Percentiles rank a stretch among this genome's conserved stretches.
Conservation (phyloP, 257 asterid genomes). For the Lantana camara region DNA sequence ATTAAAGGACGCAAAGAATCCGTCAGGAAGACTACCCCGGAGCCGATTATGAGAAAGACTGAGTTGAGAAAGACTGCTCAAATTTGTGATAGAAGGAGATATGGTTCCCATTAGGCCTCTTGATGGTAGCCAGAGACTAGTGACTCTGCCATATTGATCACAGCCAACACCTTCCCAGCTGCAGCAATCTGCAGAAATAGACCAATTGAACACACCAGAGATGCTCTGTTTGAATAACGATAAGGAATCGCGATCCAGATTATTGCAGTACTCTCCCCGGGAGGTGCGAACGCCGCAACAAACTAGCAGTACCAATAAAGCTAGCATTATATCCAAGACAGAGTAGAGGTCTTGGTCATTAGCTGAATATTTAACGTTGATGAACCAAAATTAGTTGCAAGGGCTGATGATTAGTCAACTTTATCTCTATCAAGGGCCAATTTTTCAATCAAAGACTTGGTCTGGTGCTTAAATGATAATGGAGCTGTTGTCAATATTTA, state of each 20-base stretch:
- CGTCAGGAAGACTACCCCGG: constrained; percentile 61
- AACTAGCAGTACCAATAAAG: constrained; percentile 19
- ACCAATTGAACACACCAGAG: constrained; percentile 59
- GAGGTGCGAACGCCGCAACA: constrained; percentile 36
- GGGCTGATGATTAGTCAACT: too few relatives aligned
- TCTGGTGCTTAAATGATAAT: too few relatives aligned
- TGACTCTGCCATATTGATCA: constrained; percentile 61
- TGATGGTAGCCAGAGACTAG: constrained; percentile 59
- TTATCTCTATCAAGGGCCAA: too few relatives aligned
- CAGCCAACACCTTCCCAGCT: constrained; percentile 83
- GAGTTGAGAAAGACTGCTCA: constrained; percentile 56
- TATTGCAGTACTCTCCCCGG: constrained; percentile 57
- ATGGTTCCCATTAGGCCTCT: constrained; percentile 61
- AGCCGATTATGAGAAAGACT: constrained; percentile 61
- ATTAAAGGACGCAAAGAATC: constrained; percentile 47
- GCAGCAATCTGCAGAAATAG: constrained; percentile 65
- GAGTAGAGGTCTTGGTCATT: too few relatives aligned
- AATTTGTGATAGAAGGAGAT: constrained; percentile 50
- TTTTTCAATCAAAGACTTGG: too few relatives aligned
- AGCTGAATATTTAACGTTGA: too few relatives aligned
- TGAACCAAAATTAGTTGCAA: too few relatives aligned
- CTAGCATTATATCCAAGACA: constrained; percentile 33
- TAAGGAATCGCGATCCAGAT: constrained; percentile 50
- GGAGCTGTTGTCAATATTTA: too few relatives aligned
- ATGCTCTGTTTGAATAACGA: constrained; percentile 46